These are phyloP conservation scores for Aspergillus aculeatinus DNA, from an alignment of 2,329 filamentous ascomycete species.

Conservation along the genomic window DNA sequence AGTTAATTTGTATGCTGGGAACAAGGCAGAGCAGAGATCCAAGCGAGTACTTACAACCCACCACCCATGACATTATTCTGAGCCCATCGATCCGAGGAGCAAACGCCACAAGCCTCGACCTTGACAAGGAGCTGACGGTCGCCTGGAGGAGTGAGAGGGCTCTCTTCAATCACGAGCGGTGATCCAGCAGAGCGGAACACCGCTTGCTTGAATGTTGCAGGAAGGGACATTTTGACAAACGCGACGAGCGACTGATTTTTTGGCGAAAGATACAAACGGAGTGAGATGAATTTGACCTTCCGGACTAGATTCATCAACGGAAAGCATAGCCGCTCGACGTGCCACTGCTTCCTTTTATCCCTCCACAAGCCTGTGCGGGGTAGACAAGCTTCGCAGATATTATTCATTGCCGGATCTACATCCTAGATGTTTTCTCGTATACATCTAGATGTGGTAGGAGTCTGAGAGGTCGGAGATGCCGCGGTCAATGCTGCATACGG, in stretches of 20 bases:
- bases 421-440: neutral
- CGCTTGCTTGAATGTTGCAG: conserved; percentile 67
- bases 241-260: neutral
- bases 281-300: no score
- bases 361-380: neutral
- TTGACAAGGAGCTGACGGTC: conserved; percentile 66
- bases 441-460: neutral
- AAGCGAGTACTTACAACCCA: conserved; percentile 41
- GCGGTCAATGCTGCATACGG: no score
- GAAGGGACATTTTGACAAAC: conserved; percentile 42
- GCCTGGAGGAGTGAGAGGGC: conserved; percentile 57
- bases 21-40: neutral
- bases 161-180: conserved; percentile 59
- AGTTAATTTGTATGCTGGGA: neutral
- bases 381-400: neutral
- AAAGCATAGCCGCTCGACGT: no score
- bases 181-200: conserved; percentile 55
- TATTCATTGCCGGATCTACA: neutral
- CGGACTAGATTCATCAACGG: no score
- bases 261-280: no score
- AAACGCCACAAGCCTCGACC: conserved; percentile 70
- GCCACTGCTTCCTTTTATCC: neutral
- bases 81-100: conserved; percentile 60
- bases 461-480: neutral
- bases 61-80: conserved; percentile 54